These are phyloP conservation scores for Ustilago xerochloae DNA, from an alignment of 1,284 basidiomycete genomes.

Conservation along the genomic window DNA sequence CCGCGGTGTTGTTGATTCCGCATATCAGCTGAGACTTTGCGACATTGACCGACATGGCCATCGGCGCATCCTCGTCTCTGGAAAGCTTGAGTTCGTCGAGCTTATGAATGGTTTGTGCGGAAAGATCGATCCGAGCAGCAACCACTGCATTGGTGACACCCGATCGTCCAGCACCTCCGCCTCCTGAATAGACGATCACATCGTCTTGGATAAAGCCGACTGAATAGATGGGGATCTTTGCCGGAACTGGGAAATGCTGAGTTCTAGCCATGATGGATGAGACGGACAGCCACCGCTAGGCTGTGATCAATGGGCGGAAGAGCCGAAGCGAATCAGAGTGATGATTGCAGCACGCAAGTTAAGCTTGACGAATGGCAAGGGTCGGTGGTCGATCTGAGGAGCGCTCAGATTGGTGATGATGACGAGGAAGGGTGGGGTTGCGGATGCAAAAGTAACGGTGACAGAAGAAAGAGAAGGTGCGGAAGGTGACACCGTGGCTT, in stretches of 20 bases:
- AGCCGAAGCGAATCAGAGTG: conserved; percentile 5
- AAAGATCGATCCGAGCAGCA: conserved; percentile 29
- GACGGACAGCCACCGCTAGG: background rate
- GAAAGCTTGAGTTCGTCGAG: conserved; percentile 55
- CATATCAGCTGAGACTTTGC: conserved; percentile 44
- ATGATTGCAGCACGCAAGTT: too few relatives aligned
- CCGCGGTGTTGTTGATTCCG: conserved; percentile 59
- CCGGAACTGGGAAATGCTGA: conserved; percentile 47
- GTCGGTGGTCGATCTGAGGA: background rate
- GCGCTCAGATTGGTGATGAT: background rate
- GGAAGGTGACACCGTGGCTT: conserved; percentile 4
- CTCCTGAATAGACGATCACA: conserved; percentile 62
- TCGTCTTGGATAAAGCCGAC: conserved; percentile 54
- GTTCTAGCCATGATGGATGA: conserved; percentile 36
- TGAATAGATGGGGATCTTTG: conserved; percentile 63
- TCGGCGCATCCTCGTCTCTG: conserved; percentile 64
- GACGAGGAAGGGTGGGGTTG: background rate
- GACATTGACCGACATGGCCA: conserved; percentile 59
- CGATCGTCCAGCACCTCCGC: conserved; percentile 62
- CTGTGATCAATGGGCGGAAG: background rate
- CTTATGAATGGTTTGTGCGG: conserved; percentile 29
- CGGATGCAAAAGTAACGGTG: background rate
- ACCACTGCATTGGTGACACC: conserved; percentile 64
- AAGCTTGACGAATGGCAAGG: too few relatives aligned
- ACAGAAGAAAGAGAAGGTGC: conserved; percentile 3